Evolutionary conservation across 441 rosid species (phyloP).

Genomic region (Lepidium campestre): DNA sequence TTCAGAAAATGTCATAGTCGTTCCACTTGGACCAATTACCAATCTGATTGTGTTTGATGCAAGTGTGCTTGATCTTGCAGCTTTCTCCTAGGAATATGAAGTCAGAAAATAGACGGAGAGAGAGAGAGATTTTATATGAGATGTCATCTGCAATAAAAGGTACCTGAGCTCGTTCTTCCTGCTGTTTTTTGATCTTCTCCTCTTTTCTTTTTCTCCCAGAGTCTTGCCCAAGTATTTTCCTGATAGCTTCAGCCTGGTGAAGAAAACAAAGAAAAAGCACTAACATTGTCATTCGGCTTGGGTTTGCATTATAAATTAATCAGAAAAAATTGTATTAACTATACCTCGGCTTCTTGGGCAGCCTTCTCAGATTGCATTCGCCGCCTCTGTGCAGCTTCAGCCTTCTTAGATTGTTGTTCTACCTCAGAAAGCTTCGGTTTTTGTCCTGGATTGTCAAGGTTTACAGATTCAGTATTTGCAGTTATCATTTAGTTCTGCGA

Average conservation of each 20-base stretch:
- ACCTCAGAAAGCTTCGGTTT: constrained; percentile 64
- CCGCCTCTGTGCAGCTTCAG: constrained; percentile 67
- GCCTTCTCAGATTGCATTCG: constrained; percentile 65
- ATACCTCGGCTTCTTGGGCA: constrained; percentile 69
- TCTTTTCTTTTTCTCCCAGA: constrained; percentile 65
- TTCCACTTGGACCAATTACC: constrained; percentile 56
- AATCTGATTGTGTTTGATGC: constrained; percentile 45
- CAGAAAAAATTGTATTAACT: neutral
- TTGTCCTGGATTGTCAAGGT: constrained; percentile 36
- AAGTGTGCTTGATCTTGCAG: constrained; percentile 38
- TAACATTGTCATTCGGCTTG: neutral
- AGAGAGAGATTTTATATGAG: neutral
- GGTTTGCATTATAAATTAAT: neutral
- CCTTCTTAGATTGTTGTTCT: constrained; percentile 66
- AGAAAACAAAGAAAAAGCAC: constrained; percentile 1
- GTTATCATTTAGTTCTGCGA: neutral
- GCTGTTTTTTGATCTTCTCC: constrained; percentile 57
- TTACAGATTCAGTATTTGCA: constrained; percentile 6
- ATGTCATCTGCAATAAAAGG: neutral
- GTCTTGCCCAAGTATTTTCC: constrained; percentile 74
- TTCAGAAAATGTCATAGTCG: constrained; percentile 52
- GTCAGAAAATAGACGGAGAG: neutral
- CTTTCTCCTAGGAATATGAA: constrained; percentile 36
- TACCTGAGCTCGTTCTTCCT: constrained; percentile 54
- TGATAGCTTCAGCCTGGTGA: constrained; percentile 67